Percentiles rank a stretch among this genome's conserved stretches.
phyloP scores from a whole-genome alignment of 805 yeast species.

The Ogataea haglerorum region DNA sequence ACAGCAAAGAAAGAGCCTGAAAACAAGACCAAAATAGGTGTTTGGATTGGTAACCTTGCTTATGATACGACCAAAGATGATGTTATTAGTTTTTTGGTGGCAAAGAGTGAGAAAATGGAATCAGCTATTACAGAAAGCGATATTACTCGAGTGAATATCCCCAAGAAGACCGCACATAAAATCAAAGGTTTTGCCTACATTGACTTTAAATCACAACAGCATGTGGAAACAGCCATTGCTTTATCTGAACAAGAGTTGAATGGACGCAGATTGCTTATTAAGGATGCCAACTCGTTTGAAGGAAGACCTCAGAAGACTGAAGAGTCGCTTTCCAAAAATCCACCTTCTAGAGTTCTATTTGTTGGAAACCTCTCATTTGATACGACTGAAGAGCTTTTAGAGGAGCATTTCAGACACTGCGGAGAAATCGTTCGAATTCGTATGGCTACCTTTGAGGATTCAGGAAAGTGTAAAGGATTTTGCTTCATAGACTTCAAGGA shows the following conservation, averaged over 20 bases:
- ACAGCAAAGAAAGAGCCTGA: constrained; percentile 1
- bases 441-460: constrained; percentile 97
- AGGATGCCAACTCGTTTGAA: constrained; percentile 73
- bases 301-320: constrained; percentile 72
- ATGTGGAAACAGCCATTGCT: constrained; percentile 58
- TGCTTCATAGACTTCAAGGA: constrained; percentile 85
- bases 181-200: constrained; percentile 88
- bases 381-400: constrained; percentile 74
- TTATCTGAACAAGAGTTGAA: constrained; percentile 71
- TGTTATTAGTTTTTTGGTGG: constrained; percentile 56
- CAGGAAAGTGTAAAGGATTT: constrained; percentile 96
- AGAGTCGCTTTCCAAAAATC: constrained; percentile 56
- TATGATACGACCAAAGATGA: constrained; percentile 82
- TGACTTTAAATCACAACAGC: constrained; percentile 63
- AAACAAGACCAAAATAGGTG: constrained; percentile 44
- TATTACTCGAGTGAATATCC: constrained; percentile 75
- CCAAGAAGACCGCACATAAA: constrained; percentile 62
- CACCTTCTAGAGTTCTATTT: constrained; percentile 84
- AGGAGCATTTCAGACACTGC: constrained; percentile 83
- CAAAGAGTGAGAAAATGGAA: constrained; percentile 34
- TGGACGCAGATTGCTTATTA: constrained; percentile 84
- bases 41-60: constrained; percentile 92
- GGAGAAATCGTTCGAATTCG: constrained; percentile 82
- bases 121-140: constrained; percentile 47
- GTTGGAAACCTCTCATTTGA: constrained; percentile 94